A percentile compares a stretch with the other conserved stretches of the same genome.
Evolutionary conservation across 441 rosid genomes (phyloP).

Genomic region (Syzygium malaccense): DNA sequence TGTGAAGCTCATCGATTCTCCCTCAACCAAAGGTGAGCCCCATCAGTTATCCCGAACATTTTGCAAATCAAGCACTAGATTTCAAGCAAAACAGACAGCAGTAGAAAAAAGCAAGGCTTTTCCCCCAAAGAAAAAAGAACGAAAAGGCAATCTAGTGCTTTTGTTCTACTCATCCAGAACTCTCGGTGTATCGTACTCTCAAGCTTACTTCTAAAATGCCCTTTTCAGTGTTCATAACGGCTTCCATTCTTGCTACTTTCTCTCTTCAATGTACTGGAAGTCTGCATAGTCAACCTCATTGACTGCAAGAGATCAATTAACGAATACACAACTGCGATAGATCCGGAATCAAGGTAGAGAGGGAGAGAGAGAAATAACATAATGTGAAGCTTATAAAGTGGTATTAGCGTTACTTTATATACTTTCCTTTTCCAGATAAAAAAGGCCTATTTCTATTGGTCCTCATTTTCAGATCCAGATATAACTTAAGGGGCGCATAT

Average conservation of each 20-base stretch:
- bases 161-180: neutral
- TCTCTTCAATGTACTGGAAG: neutral
- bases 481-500: neutral
- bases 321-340: neutral
- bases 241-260: neutral
- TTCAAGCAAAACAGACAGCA: neutral
- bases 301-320: neutral
- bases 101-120: neutral
- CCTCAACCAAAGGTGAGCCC: neutral
- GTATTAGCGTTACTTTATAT: neutral
- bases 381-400: neutral
- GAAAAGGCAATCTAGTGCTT: neutral
- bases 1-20: neutral
- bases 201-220: neutral
- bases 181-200: neutral
- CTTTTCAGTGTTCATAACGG: neutral
- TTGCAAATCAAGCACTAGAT: neutral
- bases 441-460: neutral
- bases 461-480: neutral
- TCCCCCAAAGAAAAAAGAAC: neutral
- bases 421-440: neutral
- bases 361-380: neutral
- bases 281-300: neutral
- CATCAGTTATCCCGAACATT: neutral
- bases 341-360: neutral